Base-by-base conservation (phyloP, 768 basidiomycete genomes). In the Lyophyllum shimeji region DNA sequence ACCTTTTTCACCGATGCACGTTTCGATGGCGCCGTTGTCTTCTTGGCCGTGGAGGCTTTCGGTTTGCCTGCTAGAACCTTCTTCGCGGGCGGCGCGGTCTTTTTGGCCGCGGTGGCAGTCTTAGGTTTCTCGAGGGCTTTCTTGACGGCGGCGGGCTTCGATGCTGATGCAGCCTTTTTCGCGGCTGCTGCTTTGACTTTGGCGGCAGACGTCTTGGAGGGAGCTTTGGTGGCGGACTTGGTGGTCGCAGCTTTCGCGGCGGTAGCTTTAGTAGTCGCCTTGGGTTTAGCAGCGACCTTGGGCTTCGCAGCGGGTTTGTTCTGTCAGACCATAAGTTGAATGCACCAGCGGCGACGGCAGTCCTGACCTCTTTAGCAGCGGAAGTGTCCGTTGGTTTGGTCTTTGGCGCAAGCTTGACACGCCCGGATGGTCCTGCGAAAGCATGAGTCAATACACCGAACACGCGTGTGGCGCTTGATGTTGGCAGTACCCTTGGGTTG, bases 401-500 rank as follows among this genome's bases (percentile, higher is more conserved):
- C 69, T 79, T 76, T 58, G 81, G 75, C 20, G 86, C 81, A 20
- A 91, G 80, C 69, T 89, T 91, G 58, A 93, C 87, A 66, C 88
- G 84, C 52, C 89, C 89, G 20, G 86, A 83, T 1, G 80, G 78
- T 27, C 82, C 79, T 92, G 69, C 55, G 47, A 27, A n/a, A 20
- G 29, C 20, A 29, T 53, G 50, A 44, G 49, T 33, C 24, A 50
- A 48, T 31, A 56, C 21, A 46, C 51, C 7, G 46, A 23, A 40
- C 23, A 40, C 13, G 33, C 42, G 49, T 39, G 50, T 21, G 29
- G 27, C 27, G 42, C 44, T 46, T 12, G 15, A 52, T 55, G 20
- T 50, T 53, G 25, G 23, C 39, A 25, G 59, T 67, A 86, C 95
- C 95, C 80, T 95, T 96, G 63, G 95, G 95, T 34, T 96, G 80